phyloP scores from a whole-genome alignment of 2,329 filamentous ascomycete species.

The Allantophomopsis lycopodina region DNA sequence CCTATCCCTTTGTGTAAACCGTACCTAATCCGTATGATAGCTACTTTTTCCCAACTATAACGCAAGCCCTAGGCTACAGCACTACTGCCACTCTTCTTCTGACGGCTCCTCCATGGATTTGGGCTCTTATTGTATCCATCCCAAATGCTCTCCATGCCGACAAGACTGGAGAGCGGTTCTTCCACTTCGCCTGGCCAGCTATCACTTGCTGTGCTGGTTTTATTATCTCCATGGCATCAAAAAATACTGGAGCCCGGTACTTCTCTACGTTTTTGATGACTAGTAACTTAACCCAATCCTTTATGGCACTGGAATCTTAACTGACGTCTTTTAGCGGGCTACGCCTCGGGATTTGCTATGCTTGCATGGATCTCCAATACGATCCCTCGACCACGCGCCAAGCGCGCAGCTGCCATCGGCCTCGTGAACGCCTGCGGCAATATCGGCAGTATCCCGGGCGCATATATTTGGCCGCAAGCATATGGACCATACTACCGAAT shows the following conservation, averaged over 20 bases:
- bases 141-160: too few species aligned
- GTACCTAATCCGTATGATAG: too few species aligned
- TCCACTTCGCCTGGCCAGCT: too few species aligned
- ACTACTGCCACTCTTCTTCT: conserved; percentile 39
- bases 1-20: too few species aligned
- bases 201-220: conserved; percentile 9
- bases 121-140: too few species aligned
- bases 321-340: conserved; percentile 1
- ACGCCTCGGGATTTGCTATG: conserved; percentile 2
- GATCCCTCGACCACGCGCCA: conserved; percentile 3
- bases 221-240: conserved; percentile 13
- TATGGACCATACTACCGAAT: conserved; percentile 2
- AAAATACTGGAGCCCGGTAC: conserved; percentile 9
- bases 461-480: conserved; percentile 5
- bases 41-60: too few species aligned
- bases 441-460: conserved; percentile 5
- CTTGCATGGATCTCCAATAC: conserved; percentile 5
- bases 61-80: conserved; percentile 34
- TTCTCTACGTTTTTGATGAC: conserved; percentile 11
- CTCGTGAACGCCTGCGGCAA: conserved; percentile 5
- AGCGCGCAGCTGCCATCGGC: conserved; percentile 6
- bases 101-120: conserved; percentile 36
- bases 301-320: background rate
- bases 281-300: background rate
- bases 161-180: too few species aligned